These are phyloP conservation scores for Neurospora pannonica DNA, from an alignment of 495 filamentous ascomycete species.

Conservation along the genomic window DNA sequence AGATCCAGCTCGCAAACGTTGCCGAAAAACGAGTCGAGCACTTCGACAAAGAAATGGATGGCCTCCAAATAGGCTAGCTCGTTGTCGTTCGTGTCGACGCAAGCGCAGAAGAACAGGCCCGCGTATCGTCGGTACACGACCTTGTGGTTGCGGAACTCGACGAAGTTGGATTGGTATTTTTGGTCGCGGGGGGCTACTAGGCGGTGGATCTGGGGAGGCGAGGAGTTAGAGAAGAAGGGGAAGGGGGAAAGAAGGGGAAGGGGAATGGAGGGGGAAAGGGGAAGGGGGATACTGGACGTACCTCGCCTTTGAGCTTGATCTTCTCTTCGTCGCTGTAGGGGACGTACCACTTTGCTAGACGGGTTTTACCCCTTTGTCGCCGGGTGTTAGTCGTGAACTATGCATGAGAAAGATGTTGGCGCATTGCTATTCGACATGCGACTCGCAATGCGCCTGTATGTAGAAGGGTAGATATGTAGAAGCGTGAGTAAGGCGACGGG, in stretches of 20 bases:
- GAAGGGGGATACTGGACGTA: slow-evolving; percentile 14
- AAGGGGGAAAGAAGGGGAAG: background rate
- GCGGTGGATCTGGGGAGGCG: slow-evolving; percentile 67
- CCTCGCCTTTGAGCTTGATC: slow-evolving; percentile 89
- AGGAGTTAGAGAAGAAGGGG: background rate
- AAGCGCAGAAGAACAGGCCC: slow-evolving; percentile 96
- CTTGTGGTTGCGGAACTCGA: slow-evolving; percentile 88
- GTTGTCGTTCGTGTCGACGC: slow-evolving; percentile 98
- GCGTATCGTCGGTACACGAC: slow-evolving; percentile 96
- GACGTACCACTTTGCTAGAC: slow-evolving; percentile 97
- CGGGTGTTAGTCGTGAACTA: background rate
- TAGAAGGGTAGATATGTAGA: background rate
- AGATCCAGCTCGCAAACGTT: slow-evolving; percentile 99
- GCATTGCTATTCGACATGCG: slow-evolving; percentile 74
- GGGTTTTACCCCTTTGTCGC: slow-evolving; percentile 79
- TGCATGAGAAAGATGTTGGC: background rate
- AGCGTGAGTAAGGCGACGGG: background rate
- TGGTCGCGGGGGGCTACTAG: slow-evolving; percentile 95
- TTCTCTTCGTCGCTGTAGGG: slow-evolving; percentile 97
- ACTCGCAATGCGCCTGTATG: slow-evolving; percentile 90
- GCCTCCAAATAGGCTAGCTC: slow-evolving; percentile 95
- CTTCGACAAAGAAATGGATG: slow-evolving; percentile 99
- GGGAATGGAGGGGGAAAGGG: slow-evolving; percentile 3
- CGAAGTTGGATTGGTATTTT: slow-evolving; percentile 99
- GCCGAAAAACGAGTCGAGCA: slow-evolving; percentile 95